phyloP scores from a whole-genome alignment of 768 basidiomycete genomes.

The Psilocybe cubensis region DNA sequence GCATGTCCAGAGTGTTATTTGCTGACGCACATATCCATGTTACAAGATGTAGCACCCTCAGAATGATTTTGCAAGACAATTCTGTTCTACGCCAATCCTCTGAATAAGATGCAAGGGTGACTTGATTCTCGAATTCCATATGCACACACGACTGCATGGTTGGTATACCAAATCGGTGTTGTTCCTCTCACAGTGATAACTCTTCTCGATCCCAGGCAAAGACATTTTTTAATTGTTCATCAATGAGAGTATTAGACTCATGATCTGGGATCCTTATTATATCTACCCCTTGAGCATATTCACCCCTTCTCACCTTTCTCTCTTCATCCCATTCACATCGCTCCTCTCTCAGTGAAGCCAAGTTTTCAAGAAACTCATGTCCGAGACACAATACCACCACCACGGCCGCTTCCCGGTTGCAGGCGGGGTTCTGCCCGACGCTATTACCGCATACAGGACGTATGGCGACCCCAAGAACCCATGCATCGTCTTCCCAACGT shows the following conservation, averaged over 20 bases:
- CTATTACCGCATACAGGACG: slow-evolving; percentile 60
- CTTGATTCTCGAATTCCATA: neutral
- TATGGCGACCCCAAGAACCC: slow-evolving; percentile 57
- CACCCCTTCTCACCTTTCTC: too few species aligned
- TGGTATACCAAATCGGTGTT: slow-evolving; percentile 3
- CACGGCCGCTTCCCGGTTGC: slow-evolving; percentile 58
- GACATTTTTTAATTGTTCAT: too few species aligned
- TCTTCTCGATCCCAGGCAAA: neutral
- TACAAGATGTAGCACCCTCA: too few species aligned
- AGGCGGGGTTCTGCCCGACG: slow-evolving; percentile 59
- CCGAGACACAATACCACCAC: slow-evolving; percentile 46
- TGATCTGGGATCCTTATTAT: too few species aligned
- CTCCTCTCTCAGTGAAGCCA: too few species aligned
- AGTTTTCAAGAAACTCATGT: slow-evolving; percentile 5
- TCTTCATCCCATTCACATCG: too few species aligned
- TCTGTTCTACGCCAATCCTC: neutral
- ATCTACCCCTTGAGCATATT: too few species aligned
- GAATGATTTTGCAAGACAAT: too few species aligned
- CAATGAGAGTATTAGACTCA: too few species aligned
- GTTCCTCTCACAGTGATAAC: slow-evolving; percentile 2
- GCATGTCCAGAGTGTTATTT: too few species aligned
- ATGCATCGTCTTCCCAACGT: slow-evolving; percentile 63
- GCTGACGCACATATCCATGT: too few species aligned
- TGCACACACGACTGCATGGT: slow-evolving; percentile 3
- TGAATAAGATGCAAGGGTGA: neutral